Evolutionary conservation across 805 yeast genomes (phyloP).

Genomic region (Myxozyma mucilagina): DNA sequence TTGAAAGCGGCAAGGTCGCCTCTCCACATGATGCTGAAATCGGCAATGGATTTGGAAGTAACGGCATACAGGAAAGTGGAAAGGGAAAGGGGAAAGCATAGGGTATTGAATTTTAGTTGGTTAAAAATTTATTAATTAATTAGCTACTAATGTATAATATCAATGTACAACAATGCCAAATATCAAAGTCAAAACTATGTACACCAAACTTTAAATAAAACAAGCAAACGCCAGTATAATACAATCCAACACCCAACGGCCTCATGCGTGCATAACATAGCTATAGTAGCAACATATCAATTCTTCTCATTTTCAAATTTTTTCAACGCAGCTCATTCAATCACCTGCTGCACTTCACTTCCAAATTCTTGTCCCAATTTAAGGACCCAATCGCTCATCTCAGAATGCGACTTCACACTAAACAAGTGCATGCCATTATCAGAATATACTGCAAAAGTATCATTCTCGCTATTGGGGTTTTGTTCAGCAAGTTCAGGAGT

Average conservation of each 20-base stretch:
- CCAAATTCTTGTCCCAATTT: constrained; percentile 12
- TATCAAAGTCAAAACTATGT: neutral
- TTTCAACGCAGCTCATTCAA: neutral
- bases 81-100: constrained; percentile 9
- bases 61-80: constrained; percentile 1
- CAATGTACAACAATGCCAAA: neutral
- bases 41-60: neutral
- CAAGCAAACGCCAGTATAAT: neutral
- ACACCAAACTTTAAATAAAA: neutral
- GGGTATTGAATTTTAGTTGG: neutral
- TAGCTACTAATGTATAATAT: neutral
- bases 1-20: constrained; percentile 57
- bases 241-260: no score
- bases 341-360: constrained; percentile 5
- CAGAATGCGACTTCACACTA: constrained; percentile 19
- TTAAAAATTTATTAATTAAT: neutral
- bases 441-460: constrained; percentile 25
- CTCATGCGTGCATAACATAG: no score
- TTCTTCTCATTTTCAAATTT: no score
- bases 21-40: neutral
- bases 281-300: no score
- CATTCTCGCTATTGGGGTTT: neutral
- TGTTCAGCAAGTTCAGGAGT: constrained; percentile 12
- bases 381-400: constrained; percentile 30
- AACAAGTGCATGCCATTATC: constrained; percentile 19